Evolutionary conservation across 495 filamentous ascomycete genomes (phyloP).

Genomic region (Neurospora sp.): DNA sequence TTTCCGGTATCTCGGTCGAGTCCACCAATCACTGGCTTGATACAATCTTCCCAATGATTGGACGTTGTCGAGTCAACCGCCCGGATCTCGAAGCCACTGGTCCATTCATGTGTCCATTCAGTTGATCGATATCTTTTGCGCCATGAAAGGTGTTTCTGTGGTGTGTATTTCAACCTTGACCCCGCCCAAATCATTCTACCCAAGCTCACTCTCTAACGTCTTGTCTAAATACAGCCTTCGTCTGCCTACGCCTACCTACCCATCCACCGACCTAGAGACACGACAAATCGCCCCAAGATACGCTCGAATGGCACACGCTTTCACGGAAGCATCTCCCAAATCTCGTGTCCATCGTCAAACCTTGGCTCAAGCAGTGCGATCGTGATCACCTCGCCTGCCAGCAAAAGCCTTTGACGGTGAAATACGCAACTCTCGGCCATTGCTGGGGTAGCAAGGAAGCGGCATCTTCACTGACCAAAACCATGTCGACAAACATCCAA

Average conservation of each 20-base stretch:
- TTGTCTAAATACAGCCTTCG: background rate
- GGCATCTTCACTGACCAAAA: background rate
- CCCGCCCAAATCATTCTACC: background rate
- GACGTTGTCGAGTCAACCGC: background rate
- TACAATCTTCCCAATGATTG: too few relatives aligned
- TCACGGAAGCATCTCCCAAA: background rate
- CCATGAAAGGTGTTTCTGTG: too few relatives aligned
- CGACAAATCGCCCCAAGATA: background rate
- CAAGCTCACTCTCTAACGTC: background rate
- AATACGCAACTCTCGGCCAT: constrained; percentile 2
- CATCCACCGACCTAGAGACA: too few relatives aligned
- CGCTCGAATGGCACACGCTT: background rate
- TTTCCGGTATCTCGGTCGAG: too few relatives aligned
- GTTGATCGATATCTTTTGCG: background rate
- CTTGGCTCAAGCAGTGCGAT: constrained; percentile 1
- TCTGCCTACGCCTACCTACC: too few relatives aligned
- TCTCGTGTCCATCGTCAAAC: background rate
- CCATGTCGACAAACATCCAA: background rate
- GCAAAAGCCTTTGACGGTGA: background rate
- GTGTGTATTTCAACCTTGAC: background rate
- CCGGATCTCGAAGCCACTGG: background rate
- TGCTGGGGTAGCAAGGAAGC: background rate
- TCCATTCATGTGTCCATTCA: background rate
- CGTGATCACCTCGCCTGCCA: background rate
- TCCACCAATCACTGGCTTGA: too few relatives aligned